These are phyloP conservation scores for Trapa bicornis DNA, from an alignment of 345 rosid species.

Conservation along the genomic window DNA sequence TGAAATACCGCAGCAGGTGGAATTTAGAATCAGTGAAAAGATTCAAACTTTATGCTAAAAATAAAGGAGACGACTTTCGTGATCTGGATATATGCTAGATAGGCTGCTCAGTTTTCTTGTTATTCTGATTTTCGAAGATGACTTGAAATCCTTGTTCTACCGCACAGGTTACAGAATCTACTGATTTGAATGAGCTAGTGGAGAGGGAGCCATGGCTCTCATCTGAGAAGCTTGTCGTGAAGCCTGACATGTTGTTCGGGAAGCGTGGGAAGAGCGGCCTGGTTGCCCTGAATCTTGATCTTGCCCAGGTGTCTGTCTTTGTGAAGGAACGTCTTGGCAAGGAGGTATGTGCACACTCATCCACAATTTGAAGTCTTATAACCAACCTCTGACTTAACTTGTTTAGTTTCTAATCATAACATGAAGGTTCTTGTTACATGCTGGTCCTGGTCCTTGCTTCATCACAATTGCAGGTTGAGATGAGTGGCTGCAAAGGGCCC, in stretches of 20 bases:
- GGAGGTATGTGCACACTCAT: slow-evolving; percentile 32
- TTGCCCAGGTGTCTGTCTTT: slow-evolving; percentile 56
- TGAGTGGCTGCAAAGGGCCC: slow-evolving; percentile 90
- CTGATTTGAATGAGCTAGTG: slow-evolving; percentile 62
- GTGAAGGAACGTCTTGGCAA: slow-evolving; percentile 79
- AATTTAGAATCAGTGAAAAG: too few relatives aligned
- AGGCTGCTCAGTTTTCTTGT: neutral
- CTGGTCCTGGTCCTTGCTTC: slow-evolving; percentile 21
- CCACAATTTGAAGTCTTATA: neutral
- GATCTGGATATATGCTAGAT: neutral
- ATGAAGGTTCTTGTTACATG: neutral
- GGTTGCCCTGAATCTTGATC: slow-evolving; percentile 70
- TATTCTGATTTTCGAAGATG: neutral
- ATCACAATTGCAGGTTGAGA: slow-evolving; percentile 52
- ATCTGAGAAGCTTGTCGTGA: slow-evolving; percentile 75
- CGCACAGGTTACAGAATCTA: slow-evolving; percentile 55
- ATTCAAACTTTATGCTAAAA: neutral
- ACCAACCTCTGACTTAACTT: neutral
- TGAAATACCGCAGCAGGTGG: too few relatives aligned
- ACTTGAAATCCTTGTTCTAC: slow-evolving; percentile 1
- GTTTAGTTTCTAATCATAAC: neutral
- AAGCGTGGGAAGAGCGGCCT: slow-evolving; percentile 95
- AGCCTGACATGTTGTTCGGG: slow-evolving; percentile 96
- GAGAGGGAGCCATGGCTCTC: slow-evolving; percentile 83
- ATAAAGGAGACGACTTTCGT: neutral